Percentiles rank a stretch among this genome's conserved stretches.
Evolutionary conservation across 2,329 filamentous ascomycete species (phyloP).

Genomic region (Fusarium albosuccineum): DNA sequence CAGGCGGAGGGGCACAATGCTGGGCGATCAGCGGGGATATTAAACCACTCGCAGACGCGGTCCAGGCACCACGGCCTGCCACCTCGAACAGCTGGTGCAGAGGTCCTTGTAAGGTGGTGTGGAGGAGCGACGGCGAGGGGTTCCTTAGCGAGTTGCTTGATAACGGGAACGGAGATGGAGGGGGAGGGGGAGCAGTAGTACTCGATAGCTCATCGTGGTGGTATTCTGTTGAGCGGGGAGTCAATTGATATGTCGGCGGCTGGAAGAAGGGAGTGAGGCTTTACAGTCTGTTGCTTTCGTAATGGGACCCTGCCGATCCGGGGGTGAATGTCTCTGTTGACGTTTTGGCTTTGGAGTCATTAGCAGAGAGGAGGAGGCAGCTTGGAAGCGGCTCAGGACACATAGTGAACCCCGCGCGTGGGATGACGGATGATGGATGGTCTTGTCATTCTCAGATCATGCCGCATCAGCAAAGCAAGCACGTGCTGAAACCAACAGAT

Average conservation of each 20-base stretch:
- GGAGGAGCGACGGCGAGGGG: slow-evolving; percentile 13
- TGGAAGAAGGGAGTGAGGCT: slow-evolving; percentile 2
- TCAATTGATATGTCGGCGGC: neutral
- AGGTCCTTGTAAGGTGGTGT: slow-evolving; percentile 33
- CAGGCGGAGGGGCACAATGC: slow-evolving; percentile 20
- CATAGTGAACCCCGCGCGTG: neutral
- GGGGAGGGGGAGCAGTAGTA: slow-evolving; percentile 17
- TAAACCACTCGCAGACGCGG: slow-evolving; percentile 34
- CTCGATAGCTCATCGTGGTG: slow-evolving; percentile 30
- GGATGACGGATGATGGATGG: slow-evolving; percentile 7
- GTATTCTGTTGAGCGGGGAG: slow-evolving; percentile 22
- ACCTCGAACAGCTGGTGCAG: slow-evolving; percentile 21
- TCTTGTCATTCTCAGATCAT: slow-evolving; percentile 41
- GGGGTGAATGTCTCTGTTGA: neutral
- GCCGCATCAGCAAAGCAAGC: slow-evolving; percentile 28
- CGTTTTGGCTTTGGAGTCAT: no score
- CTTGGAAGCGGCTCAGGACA: no score
- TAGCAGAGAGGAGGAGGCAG: no score
- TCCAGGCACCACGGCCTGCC: slow-evolving; percentile 28
- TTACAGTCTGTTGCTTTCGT: neutral
- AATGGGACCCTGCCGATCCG: slow-evolving; percentile 5
- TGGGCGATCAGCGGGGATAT: slow-evolving; percentile 46
- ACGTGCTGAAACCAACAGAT: neutral
- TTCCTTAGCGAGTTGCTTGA: slow-evolving; percentile 28
- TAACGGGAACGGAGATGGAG: slow-evolving; percentile 23